Base-by-base conservation (phyloP, 2,329 filamentous ascomycete species). In the Thelonectria olida region DNA sequence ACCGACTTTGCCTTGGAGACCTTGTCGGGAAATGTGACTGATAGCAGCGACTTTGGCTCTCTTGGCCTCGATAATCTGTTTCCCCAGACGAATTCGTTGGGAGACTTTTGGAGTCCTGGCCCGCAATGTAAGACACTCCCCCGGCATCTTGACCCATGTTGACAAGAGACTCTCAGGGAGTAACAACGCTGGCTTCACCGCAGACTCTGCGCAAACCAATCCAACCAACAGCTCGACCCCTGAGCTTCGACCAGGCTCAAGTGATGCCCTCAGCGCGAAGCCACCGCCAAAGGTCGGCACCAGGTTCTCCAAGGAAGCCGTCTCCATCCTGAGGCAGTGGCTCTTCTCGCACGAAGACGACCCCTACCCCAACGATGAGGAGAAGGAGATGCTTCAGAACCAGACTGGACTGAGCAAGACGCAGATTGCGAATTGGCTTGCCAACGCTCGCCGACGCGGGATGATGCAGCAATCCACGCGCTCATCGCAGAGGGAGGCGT, bases 351-450 rank as follows among this genome's bases (percentile, higher is more conserved):
- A 97, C 73, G 84, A 84, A 62, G 84, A 89, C 42, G 90, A 95
- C 67, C 93, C 93, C 0, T 97, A 97, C 72, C 92, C 93, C 7
- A 92, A 85, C 12, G 92, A 96, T 36, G 87, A 91, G 49, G 91
- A 97, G 71, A 95, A 93, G 71, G 89, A 92, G 58, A 82, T 85
- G 41, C 81, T 97, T 12, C 88, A 91, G 73, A 81, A 84, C 45
- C 84, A 89, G 66, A 96, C 93, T 0, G 91, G 92, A 2, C 82
- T 97, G 17, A 92, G 85, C 72, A 86, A 90, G 67, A 90, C 84
- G 6, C 93, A 97, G 72, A 92, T 97, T 60, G 87, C 88, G 5
- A 96, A 96, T 73, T 97, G 93, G 93, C 86, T 96, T 38, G 92
- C 93, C 55, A 97, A 96, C 75, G 92, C 92, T 31, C 87, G 93